Evolutionary conservation across 2,329 filamentous ascomycete species (phyloP), one percentile per base, ranked within the genome.

Genomic region (Zarea fungicola): DNA sequence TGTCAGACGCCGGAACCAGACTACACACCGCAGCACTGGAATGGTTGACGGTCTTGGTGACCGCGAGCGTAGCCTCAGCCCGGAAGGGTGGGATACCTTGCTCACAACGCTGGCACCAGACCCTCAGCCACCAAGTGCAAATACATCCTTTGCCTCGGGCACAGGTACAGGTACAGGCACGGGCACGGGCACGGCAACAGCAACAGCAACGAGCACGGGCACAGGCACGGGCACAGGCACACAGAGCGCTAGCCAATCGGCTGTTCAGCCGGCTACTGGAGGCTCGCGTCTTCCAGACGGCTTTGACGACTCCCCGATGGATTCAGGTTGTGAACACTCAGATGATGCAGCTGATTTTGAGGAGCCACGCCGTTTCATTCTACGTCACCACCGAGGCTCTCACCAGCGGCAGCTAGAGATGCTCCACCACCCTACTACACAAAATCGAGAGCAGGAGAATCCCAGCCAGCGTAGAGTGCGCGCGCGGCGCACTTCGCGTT

Each of bases 41-140:
- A 40, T 85, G 1, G n/a, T n/a, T n/a, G 84, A 95, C 65, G 89
- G 89, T 4, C 77, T 96, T 14, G 90, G 89, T 31, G 89, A 96
- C 66, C 85, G 90, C 51, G 81, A 89, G 54, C 82, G 89, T 57
- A 95, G 89, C 64, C 70, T 89, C n/a, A 90, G 85, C 61, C 84
- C 85, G 1, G 84, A 85, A 47, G 75, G 75, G 1, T 96, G 91
- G 91, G 85, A 92, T 52, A 89, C 84, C 3, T 81, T 96, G 46
- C 73, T 90, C 50, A 84, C 79, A 6, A 95, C 88, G 0, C 78
- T 96, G 52, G 84, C 87, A 0, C 88, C 89, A 1, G 90, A 96
- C 63, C 83, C 85, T 14, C 85, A 88, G 53, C 78, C 88, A 3
- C 89, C 90, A 1, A 95, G 87, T 57, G 80, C 82, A 2, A 82